Percentiles rank a stretch among this genome's conserved stretches.
Conservation (phyloP, 148 eudicot species). For the Rhododendron ovatum region DNA sequence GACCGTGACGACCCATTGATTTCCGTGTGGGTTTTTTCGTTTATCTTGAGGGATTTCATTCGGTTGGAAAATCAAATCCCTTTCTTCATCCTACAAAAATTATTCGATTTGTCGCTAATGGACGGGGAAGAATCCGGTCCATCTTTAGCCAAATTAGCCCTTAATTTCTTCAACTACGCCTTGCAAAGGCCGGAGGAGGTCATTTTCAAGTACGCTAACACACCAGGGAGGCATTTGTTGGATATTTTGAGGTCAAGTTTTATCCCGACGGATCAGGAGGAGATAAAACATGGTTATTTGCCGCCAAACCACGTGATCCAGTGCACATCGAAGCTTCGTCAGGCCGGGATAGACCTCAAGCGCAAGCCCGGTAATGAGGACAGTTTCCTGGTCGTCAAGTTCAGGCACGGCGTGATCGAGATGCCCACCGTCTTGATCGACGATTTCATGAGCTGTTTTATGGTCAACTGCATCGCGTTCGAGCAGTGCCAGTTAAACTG, state of each 20-base stretch:
- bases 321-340: constrained; percentile 58
- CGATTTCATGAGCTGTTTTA: constrained; percentile 60
- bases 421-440: constrained; percentile 70
- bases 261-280: constrained; percentile 31
- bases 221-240: constrained; percentile 51
- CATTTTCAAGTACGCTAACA: constrained; percentile 17
- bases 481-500: constrained; percentile 54
- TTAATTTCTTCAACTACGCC: constrained; percentile 50
- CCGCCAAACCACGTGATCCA: constrained; percentile 44
- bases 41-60: constrained; percentile 59
- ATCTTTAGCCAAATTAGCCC: constrained; percentile 29
- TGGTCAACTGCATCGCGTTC: constrained; percentile 61
- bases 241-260: constrained; percentile 64
- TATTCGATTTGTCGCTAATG: constrained; percentile 44
- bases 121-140: constrained; percentile 10
- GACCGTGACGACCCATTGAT: constrained; percentile 61
- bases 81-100: constrained; percentile 43
- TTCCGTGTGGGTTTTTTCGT: constrained; percentile 61
- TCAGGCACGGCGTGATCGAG: constrained; percentile 52
- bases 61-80: constrained; percentile 80
- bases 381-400: constrained; percentile 56
- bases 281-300: not conserved
- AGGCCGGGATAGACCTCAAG: constrained; percentile 51
- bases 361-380: constrained; percentile 23
- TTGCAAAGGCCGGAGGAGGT: constrained; percentile 34